Base-by-base conservation (phyloP, 2,329 filamentous ascomycete genomes). In the Fusarium nygamai region DNA sequence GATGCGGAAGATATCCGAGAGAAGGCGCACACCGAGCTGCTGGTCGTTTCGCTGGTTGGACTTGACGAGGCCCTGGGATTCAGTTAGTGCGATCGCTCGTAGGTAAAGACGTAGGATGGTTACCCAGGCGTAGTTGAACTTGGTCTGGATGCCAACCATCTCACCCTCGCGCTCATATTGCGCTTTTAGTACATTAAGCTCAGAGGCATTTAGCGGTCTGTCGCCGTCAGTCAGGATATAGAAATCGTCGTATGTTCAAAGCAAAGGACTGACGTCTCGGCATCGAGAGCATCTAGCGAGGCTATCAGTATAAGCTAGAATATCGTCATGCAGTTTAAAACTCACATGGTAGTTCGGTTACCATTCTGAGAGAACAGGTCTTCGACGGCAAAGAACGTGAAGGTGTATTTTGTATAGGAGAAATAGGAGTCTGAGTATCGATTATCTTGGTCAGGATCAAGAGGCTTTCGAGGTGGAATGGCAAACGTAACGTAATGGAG, bases 41-140 rank as follows among this genome's bases (percentile, higher is more conserved):
- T 98, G 96, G 79, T 99, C 95, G 82, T 88, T 84, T 76, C 96
- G 94, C 60, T 88, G 85, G 82, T 91, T 92, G 71, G 96, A 98
- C 87, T 98, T 99, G 79, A 99, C 98, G 76, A 99, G 90, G 76
- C 96, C 96, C 95, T 72, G 27, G 31, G 16, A 19, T 13, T n/a
- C 27, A 41, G 39, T 50, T 60, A 74, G 51, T 71, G 58, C 34
- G 48, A 36, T 22, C 13, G 27, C 27, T 53, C n/a, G 6, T 27
- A 31, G 19, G 17, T 29, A 3, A 19, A 22, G 13, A 29, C 27
- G 9, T 17, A 31, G 33, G 17, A 44, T 50, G 54, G 19, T 41
- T 90, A 97, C 95, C 96, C 96, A 99, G 81, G 96, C 96, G 84
- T 96, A 98, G 91, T 99, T 99, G 90, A 99, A 99, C 83, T 98